Evolutionary conservation across 2,329 filamentous ascomycete species (phyloP).

Genomic region (Venturia effusa): DNA sequence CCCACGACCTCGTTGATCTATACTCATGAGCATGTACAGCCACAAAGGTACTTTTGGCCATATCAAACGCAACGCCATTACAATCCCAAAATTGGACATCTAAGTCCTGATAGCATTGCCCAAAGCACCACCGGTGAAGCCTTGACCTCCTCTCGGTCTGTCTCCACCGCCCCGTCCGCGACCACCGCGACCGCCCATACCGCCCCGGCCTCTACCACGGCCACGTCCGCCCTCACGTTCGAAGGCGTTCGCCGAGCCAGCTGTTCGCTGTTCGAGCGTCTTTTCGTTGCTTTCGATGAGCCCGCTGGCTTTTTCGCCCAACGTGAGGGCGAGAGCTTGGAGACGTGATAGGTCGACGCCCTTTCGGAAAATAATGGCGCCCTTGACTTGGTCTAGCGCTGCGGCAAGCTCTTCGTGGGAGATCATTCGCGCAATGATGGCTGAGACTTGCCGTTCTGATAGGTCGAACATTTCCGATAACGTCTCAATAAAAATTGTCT

Average conservation of each 20-base stretch:
- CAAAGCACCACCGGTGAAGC: conserved; percentile 73
- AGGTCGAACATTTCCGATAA: conserved; percentile 94
- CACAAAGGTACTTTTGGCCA: neutral
- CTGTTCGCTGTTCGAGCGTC: conserved; percentile 91
- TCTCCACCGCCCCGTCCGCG: conserved; percentile 53
- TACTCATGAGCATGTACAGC: conserved; percentile 6
- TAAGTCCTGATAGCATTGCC: conserved; percentile 44
- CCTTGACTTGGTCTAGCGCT: conserved; percentile 93
- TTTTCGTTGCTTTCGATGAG: conserved; percentile 97
- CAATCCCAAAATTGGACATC: neutral
- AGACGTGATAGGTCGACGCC: conserved; percentile 94
- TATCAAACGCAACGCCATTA: conserved; percentile 5
- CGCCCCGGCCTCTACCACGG: conserved; percentile 53
- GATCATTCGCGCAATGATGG: conserved; percentile 98
- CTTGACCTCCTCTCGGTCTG: conserved; percentile 60
- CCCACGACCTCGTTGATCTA: neutral
- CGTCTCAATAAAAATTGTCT: conserved; percentile 79
- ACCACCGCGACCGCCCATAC: conserved; percentile 45
- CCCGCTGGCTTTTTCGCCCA: conserved; percentile 91
- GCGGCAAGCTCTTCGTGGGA: conserved; percentile 96
- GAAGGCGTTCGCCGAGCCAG: conserved; percentile 90
- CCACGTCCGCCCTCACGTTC: conserved; percentile 79
- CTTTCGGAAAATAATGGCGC: conserved; percentile 98
- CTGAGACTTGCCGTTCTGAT: conserved; percentile 78
- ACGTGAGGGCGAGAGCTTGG: conserved; percentile 85